Percentiles rank a stretch among this genome's conserved stretches.
phyloP scores from a whole-genome alignment of 2,329 filamentous ascomycete genomes.

The Penicillium vulpinum region DNA sequence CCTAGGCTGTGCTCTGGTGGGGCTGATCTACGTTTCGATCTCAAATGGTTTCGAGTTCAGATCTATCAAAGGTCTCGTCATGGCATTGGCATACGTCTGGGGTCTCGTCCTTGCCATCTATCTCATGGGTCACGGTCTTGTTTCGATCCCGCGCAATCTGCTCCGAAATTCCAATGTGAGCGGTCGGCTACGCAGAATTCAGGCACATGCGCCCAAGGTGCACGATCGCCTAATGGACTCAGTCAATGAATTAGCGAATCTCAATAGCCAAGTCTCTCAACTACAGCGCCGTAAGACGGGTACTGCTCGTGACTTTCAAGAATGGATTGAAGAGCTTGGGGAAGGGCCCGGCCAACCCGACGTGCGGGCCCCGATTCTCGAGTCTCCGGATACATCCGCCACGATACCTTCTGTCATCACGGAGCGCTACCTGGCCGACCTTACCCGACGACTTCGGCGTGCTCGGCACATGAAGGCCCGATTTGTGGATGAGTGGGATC shows the following conservation, averaged over 20 bases:
- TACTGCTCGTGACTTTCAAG: slow-evolving; percentile 71
- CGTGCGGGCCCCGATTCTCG: slow-evolving; percentile 44
- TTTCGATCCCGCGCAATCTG: slow-evolving; percentile 80
- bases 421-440: slow-evolving; percentile 85
- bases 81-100: slow-evolving; percentile 95
- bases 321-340: slow-evolving; percentile 94
- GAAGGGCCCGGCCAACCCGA: slow-evolving; percentile 74
- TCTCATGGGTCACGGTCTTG: slow-evolving; percentile 94
- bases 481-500: slow-evolving; percentile 83
- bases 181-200: slow-evolving; percentile 70
- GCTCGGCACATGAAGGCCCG: slow-evolving; percentile 80
- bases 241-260: slow-evolving; percentile 72
- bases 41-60: slow-evolving; percentile 71
- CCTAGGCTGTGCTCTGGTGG: slow-evolving; percentile 67
- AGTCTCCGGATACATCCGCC: slow-evolving; percentile 31
- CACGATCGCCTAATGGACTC: slow-evolving; percentile 89
- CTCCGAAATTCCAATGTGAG: slow-evolving; percentile 78
- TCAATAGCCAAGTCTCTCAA: slow-evolving; percentile 78
- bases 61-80: slow-evolving; percentile 78
- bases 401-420: slow-evolving; percentile 79
- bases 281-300: slow-evolving; percentile 78
- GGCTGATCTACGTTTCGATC: slow-evolving; percentile 79
- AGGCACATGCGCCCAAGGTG: slow-evolving; percentile 74
- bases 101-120: slow-evolving; percentile 90
- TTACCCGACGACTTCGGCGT: slow-evolving; percentile 78